These are phyloP conservation scores for Curvularia sp. DNA, from an alignment of 2,329 filamentous ascomycete genomes.

Conservation along the genomic window DNA sequence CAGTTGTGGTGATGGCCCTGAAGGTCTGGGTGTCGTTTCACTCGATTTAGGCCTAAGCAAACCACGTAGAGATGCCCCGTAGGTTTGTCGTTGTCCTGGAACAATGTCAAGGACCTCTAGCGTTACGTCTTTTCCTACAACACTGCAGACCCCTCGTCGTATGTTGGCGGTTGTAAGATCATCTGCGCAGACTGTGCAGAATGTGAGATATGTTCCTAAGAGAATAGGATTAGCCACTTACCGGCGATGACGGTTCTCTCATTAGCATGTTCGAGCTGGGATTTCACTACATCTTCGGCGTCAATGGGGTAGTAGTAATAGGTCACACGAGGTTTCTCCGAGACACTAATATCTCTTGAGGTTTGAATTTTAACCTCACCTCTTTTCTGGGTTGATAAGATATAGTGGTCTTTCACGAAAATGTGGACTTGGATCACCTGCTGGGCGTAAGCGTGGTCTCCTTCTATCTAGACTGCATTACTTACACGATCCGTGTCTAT, in stretches of 20 bases:
- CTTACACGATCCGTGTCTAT: background rate
- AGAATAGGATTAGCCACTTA: background rate
- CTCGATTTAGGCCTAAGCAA: background rate
- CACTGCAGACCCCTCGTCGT: slow-evolving; percentile 1
- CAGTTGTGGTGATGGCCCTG: background rate
- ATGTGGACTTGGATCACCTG: background rate
- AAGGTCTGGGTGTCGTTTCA: background rate
- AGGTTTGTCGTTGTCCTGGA: background rate
- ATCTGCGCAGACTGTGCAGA: background rate
- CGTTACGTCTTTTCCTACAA: background rate
- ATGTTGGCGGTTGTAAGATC: slow-evolving; percentile 1
- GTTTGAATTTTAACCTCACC: too few relatives aligned
- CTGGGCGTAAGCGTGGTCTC: background rate
- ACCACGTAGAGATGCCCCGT: background rate
- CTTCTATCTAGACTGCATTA: background rate
- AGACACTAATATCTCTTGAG: background rate
- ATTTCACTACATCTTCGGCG: background rate
- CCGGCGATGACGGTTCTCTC: background rate
- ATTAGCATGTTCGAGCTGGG: background rate
- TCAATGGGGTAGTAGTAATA: background rate
- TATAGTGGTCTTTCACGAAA: background rate
- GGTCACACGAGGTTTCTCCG: background rate
- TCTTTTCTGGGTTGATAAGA: background rate
- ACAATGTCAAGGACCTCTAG: background rate
- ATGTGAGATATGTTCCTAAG: background rate